phyloP scores from a whole-genome alignment of 441 rosid species.

The Gossypium schwendimanii region DNA sequence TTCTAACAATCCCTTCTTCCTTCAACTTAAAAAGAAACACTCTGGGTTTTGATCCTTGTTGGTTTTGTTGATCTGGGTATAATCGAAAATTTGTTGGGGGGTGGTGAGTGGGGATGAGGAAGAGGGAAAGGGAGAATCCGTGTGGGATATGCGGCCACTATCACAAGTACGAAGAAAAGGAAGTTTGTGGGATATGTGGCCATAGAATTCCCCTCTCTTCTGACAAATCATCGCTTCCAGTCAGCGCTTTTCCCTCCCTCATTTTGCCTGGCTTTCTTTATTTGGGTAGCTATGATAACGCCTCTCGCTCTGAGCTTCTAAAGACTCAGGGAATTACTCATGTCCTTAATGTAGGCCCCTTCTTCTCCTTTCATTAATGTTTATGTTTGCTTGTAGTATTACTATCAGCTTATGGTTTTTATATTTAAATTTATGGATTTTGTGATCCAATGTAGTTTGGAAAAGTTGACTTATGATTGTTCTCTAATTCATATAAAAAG shows the following conservation, averaged over 20 bases:
- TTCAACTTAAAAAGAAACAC: neutral
- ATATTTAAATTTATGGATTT: neutral
- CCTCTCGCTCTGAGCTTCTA: slow-evolving; percentile 87
- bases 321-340: slow-evolving; percentile 80
- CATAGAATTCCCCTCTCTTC: slow-evolving; percentile 54
- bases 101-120: slow-evolving; percentile 52
- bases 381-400: neutral
- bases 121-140: slow-evolving; percentile 94
- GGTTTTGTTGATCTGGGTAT: slow-evolving; percentile 21
- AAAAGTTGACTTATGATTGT: neutral
- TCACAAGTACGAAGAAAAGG: slow-evolving; percentile 96
- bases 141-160: slow-evolving; percentile 90
- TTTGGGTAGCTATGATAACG: slow-evolving; percentile 93
- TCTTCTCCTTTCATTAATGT: neutral
- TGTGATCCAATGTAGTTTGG: neutral
- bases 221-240: slow-evolving; percentile 37
- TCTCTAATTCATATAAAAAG: neutral
- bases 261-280: slow-evolving; percentile 85
- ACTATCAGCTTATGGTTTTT: neutral
- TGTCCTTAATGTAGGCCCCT: slow-evolving; percentile 64
- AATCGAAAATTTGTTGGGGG: neutral
- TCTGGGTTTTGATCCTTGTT: neutral
- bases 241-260: slow-evolving; percentile 86
- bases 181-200: slow-evolving; percentile 91
- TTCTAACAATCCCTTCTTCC: neutral